Base-by-base conservation (phyloP, 2,329 filamentous ascomycete genomes). In the Ceratocystis destructans region DNA sequence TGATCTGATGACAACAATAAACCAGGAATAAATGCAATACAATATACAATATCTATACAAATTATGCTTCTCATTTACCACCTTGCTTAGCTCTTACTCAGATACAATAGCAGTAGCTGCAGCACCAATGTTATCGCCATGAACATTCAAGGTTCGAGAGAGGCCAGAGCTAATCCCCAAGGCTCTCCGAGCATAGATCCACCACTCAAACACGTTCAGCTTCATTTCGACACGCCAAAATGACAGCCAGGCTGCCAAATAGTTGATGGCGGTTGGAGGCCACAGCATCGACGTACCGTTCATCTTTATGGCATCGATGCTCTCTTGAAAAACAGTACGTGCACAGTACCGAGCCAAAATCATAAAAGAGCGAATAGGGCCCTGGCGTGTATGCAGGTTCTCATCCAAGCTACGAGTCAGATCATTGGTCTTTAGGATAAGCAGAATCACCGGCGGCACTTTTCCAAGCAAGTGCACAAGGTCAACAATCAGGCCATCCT, bases 371-470 rank as follows among this genome's bases (percentile, higher is more conserved):
- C 84, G 80, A 69, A 87, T 81, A 2, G 85, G 84, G 0, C 86
- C 86, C 69, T 83, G 82, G 5, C 83, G 80, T 0, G 89, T 94
- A 66, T 92, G 87, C 46, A 95, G 79, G 73, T 88, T 92, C 78
- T 99, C 94, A 74, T 99, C 94, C 20, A 99, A 82, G 71, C 88
- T 94, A 70, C 94, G 86, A 17, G 94, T 99, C 48, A 99, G 79
- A 76, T 99, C 94, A 74, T 99, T 99, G 1, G 94, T 99, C 78
- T 99, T 99, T 69, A 99, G 81, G 70, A 99, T 97, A 33, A 99
- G 80, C 12, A 99, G 81, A 65, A 99, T 96, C 70, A 99, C 90
- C 57, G 91, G 81, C 0, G 94, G 94, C 5, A 99, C 92, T 71
- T 90, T 85, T 61, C 90, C 90, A 4, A 99, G 83, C 70, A 99